Evolutionary conservation across 2,329 filamentous ascomycete species (phyloP), one percentile per base, ranked within the genome.

Genomic region (Colletotrichum magnum): DNA sequence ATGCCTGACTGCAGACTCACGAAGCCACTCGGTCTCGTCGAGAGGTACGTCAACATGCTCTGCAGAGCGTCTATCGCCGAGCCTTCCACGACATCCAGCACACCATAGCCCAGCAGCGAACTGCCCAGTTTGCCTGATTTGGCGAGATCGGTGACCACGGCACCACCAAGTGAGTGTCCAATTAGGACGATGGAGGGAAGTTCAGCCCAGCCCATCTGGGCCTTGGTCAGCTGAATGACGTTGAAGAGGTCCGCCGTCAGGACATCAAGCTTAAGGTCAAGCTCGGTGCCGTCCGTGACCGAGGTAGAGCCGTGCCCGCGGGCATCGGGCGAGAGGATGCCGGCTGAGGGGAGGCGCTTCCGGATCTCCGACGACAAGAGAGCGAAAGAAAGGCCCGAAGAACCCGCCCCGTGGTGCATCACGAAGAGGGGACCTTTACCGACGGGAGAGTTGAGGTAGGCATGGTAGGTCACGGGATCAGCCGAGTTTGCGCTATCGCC

Each of bases 81-180:
- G 12, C 96, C 93, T 81, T 99, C 96, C 32, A 99, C 96, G 5
- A 99, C 94, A 80, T 99, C 96, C 16, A 99, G 85, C 7, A 98
- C 95, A 4, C 91, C 93, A 80, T 95, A 97, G 21, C 94, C 96
- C 16, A 98, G 84, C 1, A 98, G 79, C 28, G 90, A 87, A 45
- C 82, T 79, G 1, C 92, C 93, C 43, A 97, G 82, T 47, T 85
- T 82, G 1, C 89, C 89, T 18, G 86, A 86, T 75, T 88, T 90
- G 13, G 95, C 94, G 64, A 97, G 85, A 75, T 97, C 90, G 0
- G 94, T 97, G 9, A 97, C 90, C 0, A 98, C 93, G 6, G 95
- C 95, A 15, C 96, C 96, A 61, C 96, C 96, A 3, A 98, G 88
- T 47, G 94, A 97, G 81, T 99, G 96, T 32, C 96, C 96, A 7